Conservation (phyloP, 108 stramenopile genomes). For the Nitzschia sp. region DNA sequence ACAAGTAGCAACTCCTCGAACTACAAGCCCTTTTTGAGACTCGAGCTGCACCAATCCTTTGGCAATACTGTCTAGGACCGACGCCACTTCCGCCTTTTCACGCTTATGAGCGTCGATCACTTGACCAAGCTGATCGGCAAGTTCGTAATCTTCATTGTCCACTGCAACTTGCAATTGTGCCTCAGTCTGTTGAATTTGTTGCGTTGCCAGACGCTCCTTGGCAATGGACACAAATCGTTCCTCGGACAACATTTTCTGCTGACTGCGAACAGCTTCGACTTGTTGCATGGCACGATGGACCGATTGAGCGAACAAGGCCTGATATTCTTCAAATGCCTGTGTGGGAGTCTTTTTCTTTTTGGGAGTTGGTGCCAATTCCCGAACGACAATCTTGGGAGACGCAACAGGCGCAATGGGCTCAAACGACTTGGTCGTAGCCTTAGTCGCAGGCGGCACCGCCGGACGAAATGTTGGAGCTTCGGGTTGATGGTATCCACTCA, state of each 20-base stretch:
- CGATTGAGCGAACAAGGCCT: constrained; percentile 35
- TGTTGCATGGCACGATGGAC: constrained; percentile 30
- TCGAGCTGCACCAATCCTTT: constrained; percentile 56
- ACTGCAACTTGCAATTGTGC: constrained; percentile 68
- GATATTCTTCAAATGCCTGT: constrained; percentile 37
- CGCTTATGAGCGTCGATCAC: constrained; percentile 59
- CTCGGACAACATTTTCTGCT: constrained; percentile 48
- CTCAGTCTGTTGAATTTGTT: constrained; percentile 69
- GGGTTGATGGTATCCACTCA: constrained; percentile 5
- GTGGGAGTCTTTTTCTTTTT: constrained; percentile 32
- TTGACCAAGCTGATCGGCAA: constrained; percentile 72
- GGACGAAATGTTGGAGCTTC: background rate
- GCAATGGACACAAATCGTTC: constrained; percentile 57
- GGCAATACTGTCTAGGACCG: constrained; percentile 51
- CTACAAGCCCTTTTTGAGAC: constrained; percentile 45
- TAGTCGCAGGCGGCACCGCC: background rate
- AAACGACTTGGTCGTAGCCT: background rate
- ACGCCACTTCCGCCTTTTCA: constrained; percentile 56
- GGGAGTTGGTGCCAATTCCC: background rate
- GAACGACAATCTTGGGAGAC: background rate
- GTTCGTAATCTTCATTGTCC: constrained; percentile 86
- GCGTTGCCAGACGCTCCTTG: constrained; percentile 54
- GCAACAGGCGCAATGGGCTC: background rate
- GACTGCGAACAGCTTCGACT: constrained; percentile 29
- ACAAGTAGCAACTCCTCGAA: constrained; percentile 53